Evolutionary conservation across 169 alveolate genomes (phyloP).

Genomic region (Plasmodium ovale): DNA sequence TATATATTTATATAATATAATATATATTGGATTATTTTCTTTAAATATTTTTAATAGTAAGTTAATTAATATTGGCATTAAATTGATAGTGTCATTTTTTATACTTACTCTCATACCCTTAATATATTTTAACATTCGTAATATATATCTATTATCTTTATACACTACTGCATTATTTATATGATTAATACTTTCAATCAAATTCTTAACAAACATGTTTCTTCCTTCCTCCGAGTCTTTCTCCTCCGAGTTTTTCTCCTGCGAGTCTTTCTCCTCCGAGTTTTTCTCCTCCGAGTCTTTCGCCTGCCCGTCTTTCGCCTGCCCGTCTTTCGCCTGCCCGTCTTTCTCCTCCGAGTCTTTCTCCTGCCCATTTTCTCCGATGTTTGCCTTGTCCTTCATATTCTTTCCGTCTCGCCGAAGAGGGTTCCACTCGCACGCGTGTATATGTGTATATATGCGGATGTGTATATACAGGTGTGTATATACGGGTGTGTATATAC

Average conservation of each 20-base stretch:
- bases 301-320: too few relatives aligned
- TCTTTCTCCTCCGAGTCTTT: too few relatives aligned
- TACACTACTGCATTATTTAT: constrained; percentile 36
- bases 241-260: constrained; percentile 12
- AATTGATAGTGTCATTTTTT: constrained; percentile 21
- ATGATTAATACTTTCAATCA: constrained; percentile 43
- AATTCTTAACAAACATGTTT: constrained; percentile 29
- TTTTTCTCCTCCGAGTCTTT: too few relatives aligned
- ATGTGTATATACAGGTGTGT: not conserved
- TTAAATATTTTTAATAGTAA: constrained; percentile 37
- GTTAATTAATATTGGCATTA: constrained; percentile 32
- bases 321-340: too few relatives aligned
- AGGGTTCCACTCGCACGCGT: too few relatives aligned
- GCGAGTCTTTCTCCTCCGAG: constrained; percentile 6
- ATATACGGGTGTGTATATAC: not conserved
- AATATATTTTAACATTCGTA: constrained; percentile 65
- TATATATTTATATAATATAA: constrained; percentile 49
- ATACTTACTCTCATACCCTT: constrained; percentile 44
- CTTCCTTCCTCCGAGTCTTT: not conserved
- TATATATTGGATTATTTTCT: constrained; percentile 48
- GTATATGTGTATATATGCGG: not conserved
- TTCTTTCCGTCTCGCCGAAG: too few relatives aligned
- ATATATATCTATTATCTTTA: constrained; percentile 58
- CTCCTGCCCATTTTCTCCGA: too few relatives aligned
- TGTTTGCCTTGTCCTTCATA: too few relatives aligned